Evolutionary conservation across 2,329 filamentous ascomycete genomes (phyloP).

Genomic region (Fusarium verrucosum): DNA sequence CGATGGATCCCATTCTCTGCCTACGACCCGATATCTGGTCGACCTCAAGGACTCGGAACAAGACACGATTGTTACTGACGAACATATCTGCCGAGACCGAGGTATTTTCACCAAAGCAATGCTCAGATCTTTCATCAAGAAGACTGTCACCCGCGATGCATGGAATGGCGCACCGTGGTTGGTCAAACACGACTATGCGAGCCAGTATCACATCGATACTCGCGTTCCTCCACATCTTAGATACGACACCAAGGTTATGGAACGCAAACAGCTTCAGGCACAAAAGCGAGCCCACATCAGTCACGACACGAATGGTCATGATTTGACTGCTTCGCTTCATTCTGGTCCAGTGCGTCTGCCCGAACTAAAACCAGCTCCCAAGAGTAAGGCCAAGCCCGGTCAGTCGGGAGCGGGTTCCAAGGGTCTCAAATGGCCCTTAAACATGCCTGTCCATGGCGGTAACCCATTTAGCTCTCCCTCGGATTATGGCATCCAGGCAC

Average conservation of each 20-base stretch:
- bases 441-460: slow-evolving; percentile 49
- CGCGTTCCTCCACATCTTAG: slow-evolving; percentile 83
- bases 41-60: slow-evolving; percentile 74
- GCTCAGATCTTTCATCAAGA: slow-evolving; percentile 92
- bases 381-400: slow-evolving; percentile 69
- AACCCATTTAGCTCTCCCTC: slow-evolving; percentile 59
- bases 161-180: slow-evolving; percentile 98
- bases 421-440: slow-evolving; percentile 53
- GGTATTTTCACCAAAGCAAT: slow-evolving; percentile 96
- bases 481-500: slow-evolving; percentile 53
- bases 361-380: slow-evolving; percentile 77
- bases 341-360: slow-evolving; percentile 68
- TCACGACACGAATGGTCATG: slow-evolving; percentile 56
- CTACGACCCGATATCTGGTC: slow-evolving; percentile 83
- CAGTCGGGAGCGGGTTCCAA: slow-evolving; percentile 51
- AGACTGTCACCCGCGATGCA: slow-evolving; percentile 88
- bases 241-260: slow-evolving; percentile 80
- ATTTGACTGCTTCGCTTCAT: slow-evolving; percentile 45
- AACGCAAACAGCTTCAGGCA: slow-evolving; percentile 76
- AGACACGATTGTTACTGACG: slow-evolving; percentile 81
- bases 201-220: slow-evolving; percentile 85
- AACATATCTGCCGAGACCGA: slow-evolving; percentile 85
- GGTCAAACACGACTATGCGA: slow-evolving; percentile 86
- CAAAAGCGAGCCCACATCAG: slow-evolving; percentile 67
- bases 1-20: slow-evolving; percentile 75